These are phyloP conservation scores for Monosporascus cannonballus DNA, from an alignment of 2,329 filamentous ascomycete genomes.

Conservation along the genomic window DNA sequence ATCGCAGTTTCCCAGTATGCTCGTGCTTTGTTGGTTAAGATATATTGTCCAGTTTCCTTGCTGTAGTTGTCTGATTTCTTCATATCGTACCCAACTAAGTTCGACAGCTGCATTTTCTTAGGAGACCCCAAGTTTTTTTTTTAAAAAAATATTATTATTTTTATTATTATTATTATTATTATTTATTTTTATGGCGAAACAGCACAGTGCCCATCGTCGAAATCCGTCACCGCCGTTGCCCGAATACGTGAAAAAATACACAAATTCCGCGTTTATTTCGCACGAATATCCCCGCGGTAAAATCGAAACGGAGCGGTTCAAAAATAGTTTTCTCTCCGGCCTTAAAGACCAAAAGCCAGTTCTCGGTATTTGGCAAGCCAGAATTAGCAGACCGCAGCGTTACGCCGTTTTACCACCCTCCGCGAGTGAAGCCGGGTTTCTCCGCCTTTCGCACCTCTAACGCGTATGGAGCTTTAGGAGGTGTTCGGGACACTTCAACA, in stretches of 20 bases:
- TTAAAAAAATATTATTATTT: too few species aligned
- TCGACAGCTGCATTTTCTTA: too few species aligned
- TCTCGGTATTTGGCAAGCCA: conserved; percentile 27
- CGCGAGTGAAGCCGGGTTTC: conserved; percentile 39
- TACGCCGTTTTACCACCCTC: conserved; percentile 53
- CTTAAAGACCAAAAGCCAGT: conserved; percentile 50
- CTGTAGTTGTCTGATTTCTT: too few species aligned
- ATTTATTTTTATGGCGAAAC: conserved; percentile 43
- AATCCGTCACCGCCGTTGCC: conserved; percentile 45
- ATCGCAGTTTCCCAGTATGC: too few species aligned
- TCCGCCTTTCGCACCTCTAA: conserved; percentile 27
- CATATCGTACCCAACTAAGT: too few species aligned
- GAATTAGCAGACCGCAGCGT: conserved; percentile 55
- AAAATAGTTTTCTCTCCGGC: conserved; percentile 33
- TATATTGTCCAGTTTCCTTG: too few species aligned
- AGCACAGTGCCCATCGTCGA: conserved; percentile 57
- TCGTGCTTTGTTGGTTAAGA: too few species aligned
- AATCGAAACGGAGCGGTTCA: conserved; percentile 34
- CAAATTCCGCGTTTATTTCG: conserved; percentile 54
- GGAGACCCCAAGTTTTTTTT: too few species aligned
- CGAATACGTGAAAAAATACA: conserved; percentile 63
- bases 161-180: too few species aligned
- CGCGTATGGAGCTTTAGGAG: conserved; percentile 24
- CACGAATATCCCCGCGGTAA: conserved; percentile 56
- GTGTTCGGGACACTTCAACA: too few species aligned